Conservation (phyloP, 2,329 filamentous ascomycete species). For the Ampelomyces quisqualis region DNA sequence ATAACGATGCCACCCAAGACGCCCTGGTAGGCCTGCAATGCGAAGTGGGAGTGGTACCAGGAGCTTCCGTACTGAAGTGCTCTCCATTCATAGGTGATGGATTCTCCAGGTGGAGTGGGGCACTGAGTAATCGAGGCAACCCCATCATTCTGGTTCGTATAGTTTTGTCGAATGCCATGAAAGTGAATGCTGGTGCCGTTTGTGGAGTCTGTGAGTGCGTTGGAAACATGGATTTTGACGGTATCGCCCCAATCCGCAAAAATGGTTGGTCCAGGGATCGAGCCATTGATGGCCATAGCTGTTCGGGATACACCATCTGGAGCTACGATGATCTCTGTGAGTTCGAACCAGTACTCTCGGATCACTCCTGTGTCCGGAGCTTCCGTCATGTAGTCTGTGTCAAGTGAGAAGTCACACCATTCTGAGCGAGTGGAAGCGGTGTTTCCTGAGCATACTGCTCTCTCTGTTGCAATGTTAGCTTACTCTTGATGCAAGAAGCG, state of each 20-base stretch:
- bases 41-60: slow-evolving; percentile 49
- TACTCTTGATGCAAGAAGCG: slow-evolving; percentile 1
- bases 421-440: slow-evolving; percentile 30
- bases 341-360: slow-evolving; percentile 50
- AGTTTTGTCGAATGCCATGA: slow-evolving; percentile 36
- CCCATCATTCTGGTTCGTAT: slow-evolving; percentile 24
- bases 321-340: slow-evolving; percentile 46
- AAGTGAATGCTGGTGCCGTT: slow-evolving; percentile 39
- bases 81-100: slow-evolving; percentile 38
- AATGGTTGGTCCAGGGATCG: slow-evolving; percentile 49
- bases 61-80: slow-evolving; percentile 45
- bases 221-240: slow-evolving; percentile 42
- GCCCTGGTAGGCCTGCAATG: slow-evolving; percentile 46
- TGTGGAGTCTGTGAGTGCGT: slow-evolving; percentile 25
- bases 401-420: slow-evolving; percentile 53
- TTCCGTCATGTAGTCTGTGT: slow-evolving; percentile 55
- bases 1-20: slow-evolving; percentile 46
- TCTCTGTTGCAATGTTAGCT: too few relatives aligned
- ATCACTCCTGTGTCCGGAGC: slow-evolving; percentile 58
- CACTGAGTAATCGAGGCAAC: slow-evolving; percentile 39
- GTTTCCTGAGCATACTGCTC: slow-evolving; percentile 35
- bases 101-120: slow-evolving; percentile 25
- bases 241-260: slow-evolving; percentile 46
- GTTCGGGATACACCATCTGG: slow-evolving; percentile 56
- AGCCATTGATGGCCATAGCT: slow-evolving; percentile 46